These are phyloP conservation scores for Cystobasidiaceae sp. DNA, from an alignment of 1,284 basidiomycete genomes.

Conservation along the genomic window DNA sequence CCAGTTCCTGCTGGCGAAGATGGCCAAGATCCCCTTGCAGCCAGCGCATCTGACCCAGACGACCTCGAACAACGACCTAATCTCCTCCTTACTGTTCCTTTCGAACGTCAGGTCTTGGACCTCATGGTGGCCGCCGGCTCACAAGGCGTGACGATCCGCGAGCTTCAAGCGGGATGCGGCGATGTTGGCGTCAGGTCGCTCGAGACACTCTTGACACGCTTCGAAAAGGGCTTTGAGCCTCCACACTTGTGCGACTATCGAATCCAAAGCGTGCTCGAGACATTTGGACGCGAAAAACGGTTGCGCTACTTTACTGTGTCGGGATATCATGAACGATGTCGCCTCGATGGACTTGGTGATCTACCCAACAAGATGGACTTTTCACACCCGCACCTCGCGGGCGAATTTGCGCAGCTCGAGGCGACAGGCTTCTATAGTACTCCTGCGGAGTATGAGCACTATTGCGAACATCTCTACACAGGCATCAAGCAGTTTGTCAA, in stretches of 20 bases:
- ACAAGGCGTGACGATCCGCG: conserved; percentile 63
- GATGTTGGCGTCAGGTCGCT: conserved; percentile 70
- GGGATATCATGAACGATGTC: conserved; percentile 36
- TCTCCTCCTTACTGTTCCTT: conserved; percentile 50
- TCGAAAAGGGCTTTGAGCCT: conserved; percentile 60
- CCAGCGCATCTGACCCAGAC: background rate
- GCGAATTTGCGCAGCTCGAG: conserved; percentile 54
- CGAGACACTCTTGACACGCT: conserved; percentile 65
- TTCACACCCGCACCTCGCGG: conserved; percentile 53
- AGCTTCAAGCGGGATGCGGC: conserved; percentile 59
- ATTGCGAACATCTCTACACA: background rate
- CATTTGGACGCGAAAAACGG: conserved; percentile 68
- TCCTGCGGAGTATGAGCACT: conserved; percentile 7
- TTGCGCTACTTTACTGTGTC: conserved; percentile 64
- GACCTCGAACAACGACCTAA: conserved; percentile 21
- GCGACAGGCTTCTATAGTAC: conserved; percentile 55
- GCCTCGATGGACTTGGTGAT: conserved; percentile 25
- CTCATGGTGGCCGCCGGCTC: conserved; percentile 61
- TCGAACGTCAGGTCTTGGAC: conserved; percentile 69
- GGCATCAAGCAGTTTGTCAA: background rate
- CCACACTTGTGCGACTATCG: conserved; percentile 64
- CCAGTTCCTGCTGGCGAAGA: background rate
- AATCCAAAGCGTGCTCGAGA: conserved; percentile 64
- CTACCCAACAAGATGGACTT: conserved; percentile 3
- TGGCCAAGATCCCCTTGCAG: background rate